Percentiles rank a stretch among this genome's conserved stretches.
These are phyloP conservation scores for Pseudocercospora macadamiae DNA, from an alignment of 2,329 filamentous ascomycete genomes.

Conservation along the genomic window DNA sequence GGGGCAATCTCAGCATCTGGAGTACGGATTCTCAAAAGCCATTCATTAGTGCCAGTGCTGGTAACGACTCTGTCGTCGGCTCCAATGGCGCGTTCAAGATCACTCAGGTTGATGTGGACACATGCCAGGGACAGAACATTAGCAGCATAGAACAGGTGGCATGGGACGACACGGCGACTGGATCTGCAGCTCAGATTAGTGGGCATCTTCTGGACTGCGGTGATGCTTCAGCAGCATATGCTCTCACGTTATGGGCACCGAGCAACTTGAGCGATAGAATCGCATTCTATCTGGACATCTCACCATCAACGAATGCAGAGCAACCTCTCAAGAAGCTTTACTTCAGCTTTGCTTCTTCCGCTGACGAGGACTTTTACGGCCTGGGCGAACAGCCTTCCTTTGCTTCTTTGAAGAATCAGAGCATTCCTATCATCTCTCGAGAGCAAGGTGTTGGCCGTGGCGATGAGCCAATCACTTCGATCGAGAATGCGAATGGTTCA, in stretches of 20 bases:
- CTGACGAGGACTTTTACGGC: constrained; percentile 34
- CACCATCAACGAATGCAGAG: constrained; percentile 7
- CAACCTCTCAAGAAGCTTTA: constrained; percentile 32
- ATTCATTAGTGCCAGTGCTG: constrained; percentile 33
- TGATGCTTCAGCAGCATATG: constrained; percentile 23
- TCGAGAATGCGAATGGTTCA: constrained; percentile 30
- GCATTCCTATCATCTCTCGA: constrained; percentile 34
- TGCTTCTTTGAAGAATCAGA: constrained; percentile 35
- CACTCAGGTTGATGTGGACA: constrained; percentile 28
- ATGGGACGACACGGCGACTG: constrained; percentile 19
- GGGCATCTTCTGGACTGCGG: constrained; percentile 29
- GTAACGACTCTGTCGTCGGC: constrained; percentile 28
- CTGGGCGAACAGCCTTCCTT: constrained; percentile 34
- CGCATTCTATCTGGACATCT: constrained; percentile 28
- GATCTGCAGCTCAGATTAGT: constrained; percentile 28
- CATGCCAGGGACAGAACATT: constrained; percentile 30
- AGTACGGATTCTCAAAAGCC: constrained; percentile 24
- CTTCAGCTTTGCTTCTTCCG: constrained; percentile 28
- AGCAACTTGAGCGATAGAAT: constrained; percentile 23
- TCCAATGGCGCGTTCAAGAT: constrained; percentile 34
- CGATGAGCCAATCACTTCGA: constrained; percentile 32
- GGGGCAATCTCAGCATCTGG: constrained; percentile 26
- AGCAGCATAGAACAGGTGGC: constrained; percentile 20
- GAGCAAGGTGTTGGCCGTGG: constrained; percentile 38
- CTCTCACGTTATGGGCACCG: constrained; percentile 31